A percentile compares a stretch with the other conserved stretches of the same genome.
These are phyloP conservation scores for Hemileccinum rubropunctum DNA, from an alignment of 768 basidiomycete species.

Conservation along the genomic window DNA sequence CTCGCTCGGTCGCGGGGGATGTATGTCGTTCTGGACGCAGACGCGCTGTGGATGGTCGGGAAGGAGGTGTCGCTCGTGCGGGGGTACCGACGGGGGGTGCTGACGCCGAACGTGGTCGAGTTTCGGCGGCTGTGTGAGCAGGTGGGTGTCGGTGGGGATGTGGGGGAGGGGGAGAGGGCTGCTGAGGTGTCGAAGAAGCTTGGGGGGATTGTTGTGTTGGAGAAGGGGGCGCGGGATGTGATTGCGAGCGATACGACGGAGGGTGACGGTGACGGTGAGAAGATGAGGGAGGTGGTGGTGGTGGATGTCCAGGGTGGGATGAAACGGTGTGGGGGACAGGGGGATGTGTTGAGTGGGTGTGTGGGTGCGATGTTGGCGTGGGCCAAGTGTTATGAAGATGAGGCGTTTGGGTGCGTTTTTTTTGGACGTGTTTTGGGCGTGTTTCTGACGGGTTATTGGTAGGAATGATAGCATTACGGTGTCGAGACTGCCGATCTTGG, in stretches of 20 bases:
- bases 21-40: constrained; percentile 94
- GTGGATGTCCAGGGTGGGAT: constrained; percentile 76
- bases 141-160: constrained; percentile 58
- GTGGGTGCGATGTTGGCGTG: constrained; percentile 92
- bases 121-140: constrained; percentile 82
- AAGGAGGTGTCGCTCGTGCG: constrained; percentile 69
- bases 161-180: constrained; percentile 56
- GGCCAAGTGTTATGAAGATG: constrained; percentile 90
- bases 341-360: constrained; percentile 86
- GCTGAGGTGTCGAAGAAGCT: constrained; percentile 67
- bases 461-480: constrained; percentile 55
- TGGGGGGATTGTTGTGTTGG: constrained; percentile 85
- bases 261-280: constrained; percentile 48
- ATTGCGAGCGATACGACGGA: constrained; percentile 75
- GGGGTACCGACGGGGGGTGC: constrained; percentile 82
- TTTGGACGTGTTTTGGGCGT: neutral
- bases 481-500: constrained; percentile 75
- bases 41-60: constrained; percentile 83
- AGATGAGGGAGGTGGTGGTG: constrained; percentile 56
- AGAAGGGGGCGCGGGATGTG: constrained; percentile 84
- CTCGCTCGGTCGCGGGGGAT: constrained; percentile 73
- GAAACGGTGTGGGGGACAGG: constrained; percentile 95
- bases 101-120: constrained; percentile 95
- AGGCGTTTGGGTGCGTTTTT: constrained; percentile 68
- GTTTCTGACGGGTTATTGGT: constrained; percentile 5